These are phyloP conservation scores for Teratosphaeria nubilosa DNA, from an alignment of 2,329 filamentous ascomycete species.

Conservation along the genomic window DNA sequence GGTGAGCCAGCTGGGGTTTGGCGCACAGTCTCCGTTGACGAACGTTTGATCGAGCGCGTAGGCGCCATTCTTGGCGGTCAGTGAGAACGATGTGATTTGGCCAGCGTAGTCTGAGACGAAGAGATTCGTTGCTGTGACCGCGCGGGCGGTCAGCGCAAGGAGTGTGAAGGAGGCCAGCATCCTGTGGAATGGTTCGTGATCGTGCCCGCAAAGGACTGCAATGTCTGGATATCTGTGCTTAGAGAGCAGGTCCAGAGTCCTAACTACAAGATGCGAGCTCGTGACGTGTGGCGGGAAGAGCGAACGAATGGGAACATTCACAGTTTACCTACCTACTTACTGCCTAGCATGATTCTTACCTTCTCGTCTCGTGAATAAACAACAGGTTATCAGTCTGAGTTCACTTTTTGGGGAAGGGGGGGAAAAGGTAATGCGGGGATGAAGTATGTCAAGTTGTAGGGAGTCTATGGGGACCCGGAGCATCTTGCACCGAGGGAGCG, in stretches of 20 bases:
- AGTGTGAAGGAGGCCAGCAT: background rate
- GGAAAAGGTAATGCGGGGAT: background rate
- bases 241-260: too few relatives aligned
- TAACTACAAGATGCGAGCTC: too few relatives aligned
- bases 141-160: background rate
- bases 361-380: background rate
- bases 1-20: conserved; percentile 51
- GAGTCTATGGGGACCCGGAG: background rate
- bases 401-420: background rate
- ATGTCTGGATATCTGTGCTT: background rate
- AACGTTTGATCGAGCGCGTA: conserved; percentile 35
- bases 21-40: conserved; percentile 40
- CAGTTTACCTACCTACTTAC: background rate
- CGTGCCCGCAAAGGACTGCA: background rate
- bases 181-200: background rate
- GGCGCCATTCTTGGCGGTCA: conserved; percentile 20
- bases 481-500: background rate
- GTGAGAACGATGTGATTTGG: conserved; percentile 31
- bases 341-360: background rate
- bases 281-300: too few relatives aligned
- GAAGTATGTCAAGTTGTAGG: too few relatives aligned
- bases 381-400: too few relatives aligned
- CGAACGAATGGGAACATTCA: too few relatives aligned
- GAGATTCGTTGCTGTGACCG: conserved; percentile 25
- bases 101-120: conserved; percentile 38